Evolutionary conservation across 106 monocot species (phyloP), one percentile per base, ranked within the genome.

Genomic region (Acanthochlamys bracteata): DNA sequence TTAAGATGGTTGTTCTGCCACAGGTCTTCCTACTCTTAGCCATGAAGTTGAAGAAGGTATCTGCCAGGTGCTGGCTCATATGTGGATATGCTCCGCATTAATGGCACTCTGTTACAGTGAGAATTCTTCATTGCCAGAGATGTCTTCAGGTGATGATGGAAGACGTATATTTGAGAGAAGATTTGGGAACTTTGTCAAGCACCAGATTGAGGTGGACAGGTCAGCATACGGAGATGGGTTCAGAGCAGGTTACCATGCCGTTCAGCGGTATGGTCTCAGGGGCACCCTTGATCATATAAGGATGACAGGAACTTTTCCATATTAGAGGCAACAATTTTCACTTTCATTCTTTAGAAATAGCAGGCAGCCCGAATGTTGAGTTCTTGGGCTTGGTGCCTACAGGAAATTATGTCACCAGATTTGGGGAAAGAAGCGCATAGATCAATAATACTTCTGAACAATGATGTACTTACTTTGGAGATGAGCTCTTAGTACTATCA

Each of bases 11-110:
- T 15, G 4, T 43, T 40, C 33, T 14, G 0, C 55, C 42, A 21
- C 65, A 90, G 90, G 90, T 56, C 85, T 77, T 41, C 66, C 72
- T 26, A 40, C 55, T 19, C 80, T 90, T 42, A 73, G 77, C 55
- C 80, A 63, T 40, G 80, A 85, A 49, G 77, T 85, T 53, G 90
- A 90, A 75, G 90, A 85, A 73, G 90, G 90, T 16, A 85, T 90
- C 40, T 85, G 90, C 60, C 90, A 90, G 67, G 89, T 90, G 51
- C 74, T 90, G n/a, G 82, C 82, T n/a, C 89, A 90, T 55, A 80
- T 90, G 85, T 90, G 89, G 89, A 59, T 90, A 7, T 77, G 77
- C 24, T 77, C 80, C 0, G 75, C 85, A 66, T 66, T 82, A 59
- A 74, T 77, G 33, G 58, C 82, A 7, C 78, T 81, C 12, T 66